Evolutionary conservation across 2,329 filamentous ascomycete genomes (phyloP).

Genomic region (Aspergillus jensenii): DNA sequence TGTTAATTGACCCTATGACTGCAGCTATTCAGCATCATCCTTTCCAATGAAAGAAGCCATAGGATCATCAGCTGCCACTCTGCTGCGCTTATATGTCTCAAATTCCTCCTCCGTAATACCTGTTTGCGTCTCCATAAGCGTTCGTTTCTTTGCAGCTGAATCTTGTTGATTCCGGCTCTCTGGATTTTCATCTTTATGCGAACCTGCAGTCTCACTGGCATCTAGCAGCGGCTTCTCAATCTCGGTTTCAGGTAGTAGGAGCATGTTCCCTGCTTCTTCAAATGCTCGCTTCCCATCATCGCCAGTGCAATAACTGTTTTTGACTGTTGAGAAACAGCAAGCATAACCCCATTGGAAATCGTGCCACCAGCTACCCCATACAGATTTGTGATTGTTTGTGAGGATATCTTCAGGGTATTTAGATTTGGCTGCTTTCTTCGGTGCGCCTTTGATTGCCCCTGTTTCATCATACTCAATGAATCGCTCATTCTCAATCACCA

Average conservation of each 20-base stretch:
- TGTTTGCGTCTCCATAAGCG: constrained; percentile 73
- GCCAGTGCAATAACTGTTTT: constrained; percentile 97
- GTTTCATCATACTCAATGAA: constrained; percentile 95
- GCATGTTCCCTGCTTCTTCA: constrained; percentile 68
- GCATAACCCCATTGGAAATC: constrained; percentile 94
- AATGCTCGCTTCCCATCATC: constrained; percentile 81
- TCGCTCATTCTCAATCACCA: constrained; percentile 75
- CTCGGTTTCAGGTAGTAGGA: constrained; percentile 42
- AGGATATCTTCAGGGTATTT: constrained; percentile 89
- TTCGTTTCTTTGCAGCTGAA: constrained; percentile 63
- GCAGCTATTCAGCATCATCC: constrained; percentile 60
- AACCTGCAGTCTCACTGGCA: constrained; percentile 19
- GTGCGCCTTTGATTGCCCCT: constrained; percentile 84
- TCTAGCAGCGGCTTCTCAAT: background rate
- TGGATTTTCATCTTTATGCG: constrained; percentile 26
- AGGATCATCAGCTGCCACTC: constrained; percentile 73
- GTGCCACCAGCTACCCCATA: constrained; percentile 98
- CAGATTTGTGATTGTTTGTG: constrained; percentile 85
- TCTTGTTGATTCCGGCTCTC: constrained; percentile 30
- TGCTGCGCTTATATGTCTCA: constrained; percentile 78
- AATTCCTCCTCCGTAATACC: constrained; percentile 80
- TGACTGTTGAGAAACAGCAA: constrained; percentile 89
- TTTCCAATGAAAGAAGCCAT: constrained; percentile 81
- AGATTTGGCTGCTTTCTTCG: constrained; percentile 73
- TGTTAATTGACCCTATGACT: background rate